These are phyloP conservation scores for Fomes fomentarius DNA, from an alignment of 1,284 basidiomycete species.

Conservation along the genomic window DNA sequence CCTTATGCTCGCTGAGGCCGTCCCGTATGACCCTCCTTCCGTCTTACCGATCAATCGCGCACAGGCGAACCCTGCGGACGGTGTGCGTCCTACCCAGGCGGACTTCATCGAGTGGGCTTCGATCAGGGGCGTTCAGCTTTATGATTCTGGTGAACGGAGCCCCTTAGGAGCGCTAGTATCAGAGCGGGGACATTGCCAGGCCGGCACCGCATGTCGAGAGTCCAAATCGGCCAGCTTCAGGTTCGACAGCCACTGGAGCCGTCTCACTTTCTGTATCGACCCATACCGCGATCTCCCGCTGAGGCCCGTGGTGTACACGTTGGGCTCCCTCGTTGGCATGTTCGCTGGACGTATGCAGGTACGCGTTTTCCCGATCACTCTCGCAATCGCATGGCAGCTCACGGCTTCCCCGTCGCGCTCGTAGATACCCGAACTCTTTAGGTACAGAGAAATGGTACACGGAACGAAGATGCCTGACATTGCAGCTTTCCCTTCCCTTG, in stretches of 20 bases:
- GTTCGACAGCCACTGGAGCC: conserved; percentile 66
- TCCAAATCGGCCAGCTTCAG: conserved; percentile 38
- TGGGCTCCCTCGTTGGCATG: conserved; percentile 53
- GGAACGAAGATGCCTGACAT: conserved; percentile 17
- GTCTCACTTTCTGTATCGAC: conserved; percentile 53
- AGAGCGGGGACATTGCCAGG: conserved; percentile 27
- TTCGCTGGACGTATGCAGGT: conserved; percentile 66
- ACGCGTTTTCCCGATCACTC: conserved; percentile 27
- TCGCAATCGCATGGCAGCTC: not conserved
- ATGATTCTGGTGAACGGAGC: conserved; percentile 40
- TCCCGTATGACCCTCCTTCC: conserved; percentile 47
- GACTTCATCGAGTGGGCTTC: conserved; percentile 65
- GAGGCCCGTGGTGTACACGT: conserved; percentile 51
- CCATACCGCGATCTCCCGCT: conserved; percentile 41
- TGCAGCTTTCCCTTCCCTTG: conserved; percentile 14
- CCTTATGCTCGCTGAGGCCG: conserved; percentile 58
- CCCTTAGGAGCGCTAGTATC: conserved; percentile 39
- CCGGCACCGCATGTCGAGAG: conserved; percentile 29
- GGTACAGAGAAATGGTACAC: conserved; percentile 38
- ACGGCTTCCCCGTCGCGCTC: conserved; percentile 5
- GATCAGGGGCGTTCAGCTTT: conserved; percentile 37
- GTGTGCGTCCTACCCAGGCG: conserved; percentile 51
- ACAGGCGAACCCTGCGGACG: conserved; percentile 37
- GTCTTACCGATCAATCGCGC: conserved; percentile 51
- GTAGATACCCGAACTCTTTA: conserved; percentile 38